Evolutionary conservation across 2,329 filamentous ascomycete species (phyloP).

Genomic region (Pseudogymnoascus sp.): DNA sequence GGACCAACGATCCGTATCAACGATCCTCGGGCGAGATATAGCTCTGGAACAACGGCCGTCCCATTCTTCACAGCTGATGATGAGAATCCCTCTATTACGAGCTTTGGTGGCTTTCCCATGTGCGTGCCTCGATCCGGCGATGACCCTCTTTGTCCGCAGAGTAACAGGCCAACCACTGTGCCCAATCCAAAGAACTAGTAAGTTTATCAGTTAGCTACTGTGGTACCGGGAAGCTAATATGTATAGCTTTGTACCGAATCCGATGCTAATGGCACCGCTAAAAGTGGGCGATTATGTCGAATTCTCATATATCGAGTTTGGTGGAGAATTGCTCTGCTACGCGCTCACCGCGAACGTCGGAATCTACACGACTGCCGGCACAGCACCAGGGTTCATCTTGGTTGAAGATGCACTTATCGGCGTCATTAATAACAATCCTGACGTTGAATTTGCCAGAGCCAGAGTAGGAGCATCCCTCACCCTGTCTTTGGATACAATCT

Average conservation of each 20-base stretch:
- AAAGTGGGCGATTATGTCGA: conserved; percentile 35
- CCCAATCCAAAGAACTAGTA: not conserved
- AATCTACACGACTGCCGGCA: conserved; percentile 26
- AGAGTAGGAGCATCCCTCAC: conserved; percentile 17
- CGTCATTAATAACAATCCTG: conserved; percentile 29
- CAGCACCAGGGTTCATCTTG: conserved; percentile 34
- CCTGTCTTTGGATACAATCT: not conserved
- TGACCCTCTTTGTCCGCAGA: conserved; percentile 31
- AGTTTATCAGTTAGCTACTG: not conserved
- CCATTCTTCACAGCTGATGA: conserved; percentile 43
- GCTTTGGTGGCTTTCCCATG: conserved; percentile 46
- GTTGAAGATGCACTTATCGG: conserved; percentile 38
- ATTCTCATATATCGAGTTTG: conserved; percentile 31
- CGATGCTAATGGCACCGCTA: conserved; percentile 35
- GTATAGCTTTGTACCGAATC: conserved; percentile 29
- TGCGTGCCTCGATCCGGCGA: conserved; percentile 39
- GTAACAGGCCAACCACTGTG: conserved; percentile 28
- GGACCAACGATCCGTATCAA: conserved; percentile 35
- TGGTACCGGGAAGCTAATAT: not conserved
- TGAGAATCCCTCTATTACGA: conserved; percentile 39
- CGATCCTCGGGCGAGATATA: conserved; percentile 40
- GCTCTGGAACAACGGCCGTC: conserved; percentile 30
- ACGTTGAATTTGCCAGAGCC: conserved; percentile 32
- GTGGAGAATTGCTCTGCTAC: conserved; percentile 32
- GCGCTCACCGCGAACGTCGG: conserved; percentile 35